A percentile compares a stretch with the other conserved stretches of the same genome.
Conservation (phyloP, 2,329 filamentous ascomycete genomes). For the Ophiostoma perfectum region DNA sequence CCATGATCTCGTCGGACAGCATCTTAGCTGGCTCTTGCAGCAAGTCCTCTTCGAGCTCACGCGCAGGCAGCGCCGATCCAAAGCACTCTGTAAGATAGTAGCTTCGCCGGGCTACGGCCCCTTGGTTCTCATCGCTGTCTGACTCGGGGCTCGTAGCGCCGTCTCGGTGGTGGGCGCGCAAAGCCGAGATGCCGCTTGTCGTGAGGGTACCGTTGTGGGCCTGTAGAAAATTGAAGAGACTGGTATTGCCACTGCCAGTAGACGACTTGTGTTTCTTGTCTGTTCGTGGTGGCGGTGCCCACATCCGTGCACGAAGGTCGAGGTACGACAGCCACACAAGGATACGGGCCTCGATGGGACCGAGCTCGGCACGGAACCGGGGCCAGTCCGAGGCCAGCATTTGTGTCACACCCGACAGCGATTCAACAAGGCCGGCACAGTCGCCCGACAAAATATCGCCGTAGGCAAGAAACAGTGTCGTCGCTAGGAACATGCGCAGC, state of each 20-base stretch:
- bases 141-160: background rate
- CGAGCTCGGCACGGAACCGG: background rate
- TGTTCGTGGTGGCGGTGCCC: background rate
- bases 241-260: background rate
- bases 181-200: background rate
- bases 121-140: background rate
- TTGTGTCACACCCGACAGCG: background rate
- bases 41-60: constrained; percentile 20
- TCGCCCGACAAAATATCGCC: background rate
- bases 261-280: background rate
- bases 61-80: constrained; percentile 11
- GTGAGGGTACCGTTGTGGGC: background rate
- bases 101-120: background rate
- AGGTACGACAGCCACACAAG: background rate
- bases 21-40: constrained; percentile 22
- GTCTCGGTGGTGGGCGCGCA: background rate
- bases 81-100: background rate
- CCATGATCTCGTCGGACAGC: constrained; percentile 23
- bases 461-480: background rate
- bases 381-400: background rate
- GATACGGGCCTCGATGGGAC: background rate
- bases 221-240: constrained; percentile 5
- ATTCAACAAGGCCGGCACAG: background rate
- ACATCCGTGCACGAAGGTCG: background rate
- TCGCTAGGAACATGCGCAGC: background rate